Evolutionary conservation across 2,329 filamentous ascomycete species (phyloP).

Genomic region (Fusarium sp.): DNA sequence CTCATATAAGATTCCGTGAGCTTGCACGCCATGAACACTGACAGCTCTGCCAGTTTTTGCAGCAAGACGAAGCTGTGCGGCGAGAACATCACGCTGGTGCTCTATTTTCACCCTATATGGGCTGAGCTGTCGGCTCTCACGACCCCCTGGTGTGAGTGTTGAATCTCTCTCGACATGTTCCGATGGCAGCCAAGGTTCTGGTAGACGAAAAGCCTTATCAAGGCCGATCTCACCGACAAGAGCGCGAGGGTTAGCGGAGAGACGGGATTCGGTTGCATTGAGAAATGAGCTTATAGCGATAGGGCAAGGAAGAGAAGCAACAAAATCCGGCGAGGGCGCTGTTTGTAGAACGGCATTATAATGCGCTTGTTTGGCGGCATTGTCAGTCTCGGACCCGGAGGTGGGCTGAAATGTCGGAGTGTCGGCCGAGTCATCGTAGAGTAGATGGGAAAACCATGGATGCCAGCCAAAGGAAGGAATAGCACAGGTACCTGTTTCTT

Average conservation of each 20-base stretch:
- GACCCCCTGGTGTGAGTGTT: slow-evolving; percentile 71
- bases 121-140: slow-evolving; percentile 74
- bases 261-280: slow-evolving; percentile 61
- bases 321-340: slow-evolving; percentile 53
- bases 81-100: slow-evolving; percentile 74
- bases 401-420: slow-evolving; percentile 49
- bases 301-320: slow-evolving; percentile 66
- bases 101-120: slow-evolving; percentile 72
- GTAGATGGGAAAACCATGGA: slow-evolving; percentile 84
- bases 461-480: slow-evolving; percentile 88
- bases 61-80: slow-evolving; percentile 75
- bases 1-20: slow-evolving; percentile 76
- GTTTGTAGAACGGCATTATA: slow-evolving; percentile 75
- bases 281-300: slow-evolving; percentile 67
- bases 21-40: slow-evolving; percentile 79
- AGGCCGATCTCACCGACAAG: slow-evolving; percentile 82
- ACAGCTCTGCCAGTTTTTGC: slow-evolving; percentile 72
- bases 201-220: slow-evolving; percentile 80
- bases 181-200: slow-evolving; percentile 62
- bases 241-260: slow-evolving; percentile 68
- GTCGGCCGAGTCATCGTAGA: slow-evolving; percentile 68
- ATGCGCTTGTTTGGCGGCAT: slow-evolving; percentile 61
- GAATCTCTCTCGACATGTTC: slow-evolving; percentile 41
- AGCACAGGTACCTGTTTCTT: slow-evolving; percentile 28
- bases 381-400: slow-evolving; percentile 21